These are phyloP conservation scores for Pterocarpus macrocarpus DNA, from an alignment of 306 rosid species.

Conservation along the genomic window DNA sequence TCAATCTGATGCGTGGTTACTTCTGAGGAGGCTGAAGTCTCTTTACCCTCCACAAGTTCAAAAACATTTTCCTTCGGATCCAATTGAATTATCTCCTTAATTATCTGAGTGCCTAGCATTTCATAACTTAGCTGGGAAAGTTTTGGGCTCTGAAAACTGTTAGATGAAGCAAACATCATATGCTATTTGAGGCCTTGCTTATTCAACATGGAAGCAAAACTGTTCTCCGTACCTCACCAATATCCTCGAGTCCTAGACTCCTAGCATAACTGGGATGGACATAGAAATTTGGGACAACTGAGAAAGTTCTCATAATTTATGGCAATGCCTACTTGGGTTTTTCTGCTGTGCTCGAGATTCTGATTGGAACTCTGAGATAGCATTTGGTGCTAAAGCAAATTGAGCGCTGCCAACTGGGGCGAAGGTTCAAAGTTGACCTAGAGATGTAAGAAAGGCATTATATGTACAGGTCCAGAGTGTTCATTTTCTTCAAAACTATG, in stretches of 20 bases:
- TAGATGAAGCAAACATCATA: slow-evolving; percentile 17
- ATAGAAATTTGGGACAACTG: background rate
- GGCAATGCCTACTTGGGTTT: background rate
- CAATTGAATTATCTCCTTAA: slow-evolving; percentile 71
- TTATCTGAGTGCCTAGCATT: slow-evolving; percentile 24
- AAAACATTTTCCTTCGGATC: slow-evolving; percentile 40
- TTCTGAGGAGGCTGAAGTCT: slow-evolving; percentile 73
- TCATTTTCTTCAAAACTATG: slow-evolving; percentile 14
- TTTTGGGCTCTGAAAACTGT: slow-evolving; percentile 33
- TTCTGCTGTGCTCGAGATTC: background rate
- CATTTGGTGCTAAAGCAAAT: slow-evolving; percentile 4
- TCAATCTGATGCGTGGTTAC: slow-evolving; percentile 78
- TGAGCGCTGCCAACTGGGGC: background rate
- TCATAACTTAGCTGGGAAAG: slow-evolving; percentile 21
- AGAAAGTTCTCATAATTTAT: background rate
- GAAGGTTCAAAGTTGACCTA: slow-evolving; percentile 14
- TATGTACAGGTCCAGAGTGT: slow-evolving; percentile 37
- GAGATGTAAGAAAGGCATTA: slow-evolving; percentile 11
- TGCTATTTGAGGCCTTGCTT: slow-evolving; percentile 17
- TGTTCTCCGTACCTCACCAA: background rate
- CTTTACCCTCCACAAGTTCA: slow-evolving; percentile 45
- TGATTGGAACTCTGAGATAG: slow-evolving; percentile 1
- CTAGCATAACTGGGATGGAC: slow-evolving; percentile 20
- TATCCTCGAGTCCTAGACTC: background rate
- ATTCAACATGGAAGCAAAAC: slow-evolving; percentile 9